These are phyloP conservation scores for Eimeria nieschulzi DNA, from an alignment of 169 alveolate species.

Conservation along the genomic window DNA sequence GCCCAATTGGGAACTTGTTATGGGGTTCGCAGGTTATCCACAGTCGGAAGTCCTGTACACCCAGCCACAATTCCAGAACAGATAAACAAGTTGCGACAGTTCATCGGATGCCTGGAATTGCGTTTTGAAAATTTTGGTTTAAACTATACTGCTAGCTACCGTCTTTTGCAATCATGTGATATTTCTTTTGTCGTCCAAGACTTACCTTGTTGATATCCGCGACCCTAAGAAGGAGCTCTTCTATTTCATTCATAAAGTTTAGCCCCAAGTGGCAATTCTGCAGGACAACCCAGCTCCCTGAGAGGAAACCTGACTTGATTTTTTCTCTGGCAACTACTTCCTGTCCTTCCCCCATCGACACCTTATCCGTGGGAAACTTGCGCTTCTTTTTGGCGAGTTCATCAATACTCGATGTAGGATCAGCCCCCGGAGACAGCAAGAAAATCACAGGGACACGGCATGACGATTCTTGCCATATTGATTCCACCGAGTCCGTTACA, in stretches of 20 bases:
- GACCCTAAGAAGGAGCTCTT: conserved; percentile 85
- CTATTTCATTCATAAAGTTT: conserved; percentile 92
- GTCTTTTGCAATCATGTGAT: too few relatives aligned
- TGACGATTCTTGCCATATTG: conserved; percentile 88
- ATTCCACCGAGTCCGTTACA: conserved; percentile 92
- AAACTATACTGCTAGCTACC: too few relatives aligned
- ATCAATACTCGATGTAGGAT: conserved; percentile 94
- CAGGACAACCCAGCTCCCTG: conserved; percentile 96
- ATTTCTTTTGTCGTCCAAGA: too few relatives aligned
- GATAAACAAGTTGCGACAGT: too few relatives aligned
- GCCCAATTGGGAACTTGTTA: conserved; percentile 95
- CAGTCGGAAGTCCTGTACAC: conserved; percentile 76
- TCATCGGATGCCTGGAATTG: too few relatives aligned
- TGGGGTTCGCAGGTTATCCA: conserved; percentile 94
- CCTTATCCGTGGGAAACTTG: conserved; percentile 93
- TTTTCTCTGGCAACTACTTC: conserved; percentile 92
- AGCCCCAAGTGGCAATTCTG: conserved; percentile 96
- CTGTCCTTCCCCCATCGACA: conserved; percentile 98
- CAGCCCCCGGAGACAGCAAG: conserved; percentile 94
- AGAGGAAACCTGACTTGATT: conserved; percentile 89
- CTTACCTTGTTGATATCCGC: conserved; percentile 91
- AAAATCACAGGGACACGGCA: conserved; percentile 91
- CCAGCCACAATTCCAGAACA: too few relatives aligned
- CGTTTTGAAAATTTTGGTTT: too few relatives aligned
- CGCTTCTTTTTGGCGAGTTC: conserved; percentile 94